Conservation (phyloP, 2,329 filamentous ascomycete genomes). For the Pestalotiopsis sp. region DNA sequence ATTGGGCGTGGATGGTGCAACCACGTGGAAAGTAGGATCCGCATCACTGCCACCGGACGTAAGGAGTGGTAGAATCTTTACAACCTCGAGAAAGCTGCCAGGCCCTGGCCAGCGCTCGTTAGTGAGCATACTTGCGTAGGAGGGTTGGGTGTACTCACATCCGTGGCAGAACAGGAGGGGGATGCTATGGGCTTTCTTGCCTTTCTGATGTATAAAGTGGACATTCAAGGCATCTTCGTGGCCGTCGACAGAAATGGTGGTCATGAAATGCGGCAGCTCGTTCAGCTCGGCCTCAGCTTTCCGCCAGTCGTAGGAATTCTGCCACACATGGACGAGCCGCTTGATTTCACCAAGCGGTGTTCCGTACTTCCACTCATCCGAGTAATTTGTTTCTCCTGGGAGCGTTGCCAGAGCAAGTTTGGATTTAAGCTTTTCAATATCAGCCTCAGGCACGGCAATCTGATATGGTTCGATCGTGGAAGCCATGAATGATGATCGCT, state of each 20-base stretch:
- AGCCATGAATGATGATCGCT: background rate
- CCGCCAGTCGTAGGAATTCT: constrained; percentile 36
- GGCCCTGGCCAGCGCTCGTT: constrained; percentile 40
- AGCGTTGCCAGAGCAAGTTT: background rate
- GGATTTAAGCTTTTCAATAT: background rate
- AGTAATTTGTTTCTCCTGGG: background rate
- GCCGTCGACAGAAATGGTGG: constrained; percentile 36
- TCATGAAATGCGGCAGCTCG: constrained; percentile 36
- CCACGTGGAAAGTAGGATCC: constrained; percentile 52
- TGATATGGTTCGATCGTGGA: background rate
- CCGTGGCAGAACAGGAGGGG: constrained; percentile 35
- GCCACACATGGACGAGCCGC: constrained; percentile 36
- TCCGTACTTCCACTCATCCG: constrained; percentile 40
- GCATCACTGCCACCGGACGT: constrained; percentile 33
- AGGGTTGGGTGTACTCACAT: constrained; percentile 26
- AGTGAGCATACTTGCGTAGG: background rate
- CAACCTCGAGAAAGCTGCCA: constrained; percentile 68
- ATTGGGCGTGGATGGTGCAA: constrained; percentile 60
- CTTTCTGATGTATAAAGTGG: constrained; percentile 40
- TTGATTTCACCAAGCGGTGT: constrained; percentile 37
- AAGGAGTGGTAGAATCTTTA: constrained; percentile 59
- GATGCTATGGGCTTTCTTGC: constrained; percentile 29
- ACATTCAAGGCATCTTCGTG: constrained; percentile 37
- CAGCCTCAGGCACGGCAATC: background rate
- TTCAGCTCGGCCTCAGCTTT: constrained; percentile 37